Base-by-base conservation (phyloP, 1,284 basidiomycete genomes). In the Sporisorium exsertum region DNA sequence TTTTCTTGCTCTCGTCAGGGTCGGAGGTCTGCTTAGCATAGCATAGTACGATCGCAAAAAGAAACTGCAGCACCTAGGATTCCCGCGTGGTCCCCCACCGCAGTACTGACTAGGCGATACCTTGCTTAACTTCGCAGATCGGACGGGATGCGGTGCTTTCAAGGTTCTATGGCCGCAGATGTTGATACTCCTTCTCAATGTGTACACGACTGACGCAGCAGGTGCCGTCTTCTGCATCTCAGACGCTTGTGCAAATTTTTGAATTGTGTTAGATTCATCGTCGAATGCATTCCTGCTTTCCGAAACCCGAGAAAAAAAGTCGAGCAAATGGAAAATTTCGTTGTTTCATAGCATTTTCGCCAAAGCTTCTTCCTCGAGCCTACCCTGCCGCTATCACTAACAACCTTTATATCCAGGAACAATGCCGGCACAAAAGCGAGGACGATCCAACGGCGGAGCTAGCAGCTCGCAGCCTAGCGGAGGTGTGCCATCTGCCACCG, bases 51-150 rank as follows among this genome's bases (percentile, higher is more conserved):
- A n/a, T n/a, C n/a, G n/a, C n/a, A n/a, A 32, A 32, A 32, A 32
- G 10, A 88, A 90, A 90, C 90, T 90, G 90, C 90, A 89, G 89
- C 90, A 91, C 90, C 90, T 88, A 91, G 90, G 90, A 91, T 91
- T 91, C 90, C 90, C 90, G 88, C 88, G 90, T 91, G 91, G 91
- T 91, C 91, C 91, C 90, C 91, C 90, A 91, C 90, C 90, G 88
- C 91, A 90, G 90, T 92, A 91, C 91, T 91, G 90, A 91, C 90
- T 91, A 87, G 89, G 90, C 90, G 89, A 90, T 89, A 91, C 90
- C 89, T 88, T 88, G 90, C 88, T 92, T 92, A 90, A 91, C 90
- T 91, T 89, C 89, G 89, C 90, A 91, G 90, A 91, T 91, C 90
- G 86, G 90, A 91, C 90, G 89, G 91, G 91, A 91, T 91, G 90